Evolutionary conservation across 352 stramenopile species (phyloP), one percentile per base, ranked within the genome.

Genomic region (Phytopythium montanum): DNA sequence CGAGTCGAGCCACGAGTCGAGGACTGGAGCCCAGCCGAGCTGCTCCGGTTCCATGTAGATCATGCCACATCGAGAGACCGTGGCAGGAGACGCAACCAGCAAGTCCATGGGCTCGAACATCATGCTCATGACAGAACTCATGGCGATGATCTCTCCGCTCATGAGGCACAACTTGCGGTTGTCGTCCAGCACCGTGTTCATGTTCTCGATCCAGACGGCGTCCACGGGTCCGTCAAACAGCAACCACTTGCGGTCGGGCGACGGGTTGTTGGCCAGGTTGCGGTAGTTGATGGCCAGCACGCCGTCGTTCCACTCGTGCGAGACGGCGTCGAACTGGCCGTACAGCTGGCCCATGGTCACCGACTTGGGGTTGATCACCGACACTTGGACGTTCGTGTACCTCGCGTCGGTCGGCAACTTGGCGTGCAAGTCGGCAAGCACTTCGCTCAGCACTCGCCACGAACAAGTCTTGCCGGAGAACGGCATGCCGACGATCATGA

Each of bases 81-180:
- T 98, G 1, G 94, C 94, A 3, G 94, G 94, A 0, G 88, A 97
- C 2, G 94, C 94, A 9, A 96, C 87, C n/a, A 97, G 72, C 45
- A 98, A 71, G 67, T 98, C 90, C 85, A 97, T 96, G 2, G 92
- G 89, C 67, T 98, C 94, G 50, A 98, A 98, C 77, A 98, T 97
- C 94, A 98, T 98, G 56, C 90, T 97, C 90, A 98, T 98, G 31
- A 91, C 82, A 19, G 90, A 65, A 39, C 80, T 96, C 92, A 98
- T 98, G 26, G 93, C 94, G 59, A 98, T 96, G 59, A 98, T 98
- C 72, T 98, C 92, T 33, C 92, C 93, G 50, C 81, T 96, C 83
- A 97, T 97, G 34, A 98, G 71, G 49, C 92, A 98, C 28, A 98
- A 62, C 45, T 97, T 98, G 58, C 95, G 95, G 68, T 98, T 98